phyloP scores from a whole-genome alignment of 495 filamentous ascomycete genomes.

The Neurospora sublineolata region DNA sequence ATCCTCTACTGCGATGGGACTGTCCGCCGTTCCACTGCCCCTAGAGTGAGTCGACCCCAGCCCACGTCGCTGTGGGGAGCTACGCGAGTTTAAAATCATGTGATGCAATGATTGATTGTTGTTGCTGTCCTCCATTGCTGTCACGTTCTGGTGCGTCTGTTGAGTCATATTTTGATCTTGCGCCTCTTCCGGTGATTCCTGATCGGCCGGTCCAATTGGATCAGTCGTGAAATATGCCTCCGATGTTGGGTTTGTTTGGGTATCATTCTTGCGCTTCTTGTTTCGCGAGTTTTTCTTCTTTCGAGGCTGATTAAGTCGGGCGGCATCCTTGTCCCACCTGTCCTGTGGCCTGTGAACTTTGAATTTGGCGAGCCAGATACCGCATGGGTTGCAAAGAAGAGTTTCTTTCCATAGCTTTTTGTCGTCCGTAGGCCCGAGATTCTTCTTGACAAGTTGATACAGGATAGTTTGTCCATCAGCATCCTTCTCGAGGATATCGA shows the following conservation, averaged over 20 bases:
- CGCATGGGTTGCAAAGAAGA: constrained; percentile 88
- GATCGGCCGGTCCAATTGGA: constrained; percentile 28
- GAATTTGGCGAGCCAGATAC: constrained; percentile 83
- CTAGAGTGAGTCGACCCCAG: constrained; percentile 33
- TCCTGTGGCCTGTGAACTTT: constrained; percentile 72
- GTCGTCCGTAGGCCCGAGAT: constrained; percentile 42
- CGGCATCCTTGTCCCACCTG: constrained; percentile 63
- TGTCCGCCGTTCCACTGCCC: constrained; percentile 48
- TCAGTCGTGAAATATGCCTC: constrained; percentile 39
- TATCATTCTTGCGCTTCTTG: constrained; percentile 36
- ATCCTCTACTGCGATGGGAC: constrained; percentile 47
- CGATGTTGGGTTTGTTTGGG: constrained; percentile 31
- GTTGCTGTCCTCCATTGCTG: constrained; percentile 17
- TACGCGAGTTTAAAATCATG: constrained; percentile 20
- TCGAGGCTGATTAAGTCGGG: constrained; percentile 35
- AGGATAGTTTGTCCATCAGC: constrained; percentile 43
- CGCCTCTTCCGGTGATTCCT: constrained; percentile 19
- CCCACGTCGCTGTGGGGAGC: constrained; percentile 23
- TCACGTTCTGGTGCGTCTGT: constrained; percentile 18
- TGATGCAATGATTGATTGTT: constrained; percentile 12
- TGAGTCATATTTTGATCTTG: constrained; percentile 17
- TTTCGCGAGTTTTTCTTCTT: constrained; percentile 33
- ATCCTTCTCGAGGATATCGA: constrained; percentile 54
- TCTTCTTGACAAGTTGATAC: constrained; percentile 70
- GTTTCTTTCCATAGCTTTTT: constrained; percentile 56